Conservation (phyloP, 371 early-diverging fungal genomes). For the Amoeboradix gromovi region DNA sequence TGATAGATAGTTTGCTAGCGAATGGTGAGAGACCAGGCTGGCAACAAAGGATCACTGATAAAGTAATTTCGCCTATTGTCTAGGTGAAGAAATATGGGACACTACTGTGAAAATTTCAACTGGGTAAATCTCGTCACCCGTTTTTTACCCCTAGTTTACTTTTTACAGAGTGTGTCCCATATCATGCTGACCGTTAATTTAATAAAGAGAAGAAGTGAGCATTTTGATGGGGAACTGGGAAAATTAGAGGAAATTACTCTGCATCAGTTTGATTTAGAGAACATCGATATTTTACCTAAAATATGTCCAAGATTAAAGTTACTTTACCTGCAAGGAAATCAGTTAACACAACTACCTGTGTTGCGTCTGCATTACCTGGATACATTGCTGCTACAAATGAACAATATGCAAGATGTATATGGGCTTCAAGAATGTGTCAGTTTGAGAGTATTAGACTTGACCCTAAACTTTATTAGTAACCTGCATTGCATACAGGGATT, state of each 20-base stretch:
- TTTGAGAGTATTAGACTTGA: conserved; percentile 18
- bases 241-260: conserved; percentile 19
- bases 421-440: conserved; percentile 19
- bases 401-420: conserved; percentile 18
- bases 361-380: not conserved
- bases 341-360: not conserved
- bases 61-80: no score
- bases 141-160: no score
- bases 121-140: no score
- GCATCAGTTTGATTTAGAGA: conserved; percentile 24
- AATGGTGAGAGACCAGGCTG: no score
- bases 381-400: conserved; percentile 10
- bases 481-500: conserved; percentile 12
- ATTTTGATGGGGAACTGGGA: conserved; percentile 22
- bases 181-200: no score
- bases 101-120: no score
- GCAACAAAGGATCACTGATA: no score
- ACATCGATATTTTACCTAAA: conserved; percentile 21
- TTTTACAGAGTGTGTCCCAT: no score
- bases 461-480: conserved; percentile 21
- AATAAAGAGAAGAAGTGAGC: no score
- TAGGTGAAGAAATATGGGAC: no score
- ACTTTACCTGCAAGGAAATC: conserved; percentile 20
- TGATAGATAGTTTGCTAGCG: no score
- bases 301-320: conserved; percentile 20